Base-by-base conservation (phyloP, 129 eudicot genomes). In the Scalesia atractyloides region DNA sequence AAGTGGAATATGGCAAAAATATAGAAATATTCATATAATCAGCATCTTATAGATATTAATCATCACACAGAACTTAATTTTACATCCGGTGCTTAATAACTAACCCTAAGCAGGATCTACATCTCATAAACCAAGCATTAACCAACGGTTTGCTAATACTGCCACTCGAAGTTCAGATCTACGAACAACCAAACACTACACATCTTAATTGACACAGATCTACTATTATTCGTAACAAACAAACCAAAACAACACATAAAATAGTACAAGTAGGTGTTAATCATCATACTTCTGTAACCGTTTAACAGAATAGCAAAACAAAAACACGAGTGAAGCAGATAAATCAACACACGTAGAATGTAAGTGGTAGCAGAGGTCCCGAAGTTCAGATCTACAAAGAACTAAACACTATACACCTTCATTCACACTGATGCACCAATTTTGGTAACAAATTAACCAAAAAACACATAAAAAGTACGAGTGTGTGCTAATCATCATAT, bases 351-450 rank as follows among this genome's bases (percentile, higher is more conserved):
- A 82, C 91, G 86, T 24, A 68, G 66, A 76, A 86, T 81, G 82
- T 80, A 83, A 24, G 77, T 80, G 61, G 91, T 80, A 54, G 86
- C 85, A 64, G 86, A 73, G 60, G 87, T 86, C 69, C 83, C 91
- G 26, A 82, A 86, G 44, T 39, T 8, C 68, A 69, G 76, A 77
- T 77, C 76, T 69, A 61, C 64, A 13, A 30, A 30, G 34, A 30
- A 30, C 34, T 30, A 30, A 33, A 18, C 30, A 10, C 16, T 11
- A 2, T 13, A 48, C 24, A 39, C 7, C 44, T 6, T 39, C 9
- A 8, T 39, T 39, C 7, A 67, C 12, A 43, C 71, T 22, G 82
- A 77, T 70, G 76, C 51, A 62, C 58, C 8, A 24, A 67, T 46
- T 47, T 22, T 39, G 20, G 5, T 15, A 48, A 48, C n/a, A 30